Conservation (phyloP, 371 early-diverging fungal genomes). For the Actinomucor elegans region DNA sequence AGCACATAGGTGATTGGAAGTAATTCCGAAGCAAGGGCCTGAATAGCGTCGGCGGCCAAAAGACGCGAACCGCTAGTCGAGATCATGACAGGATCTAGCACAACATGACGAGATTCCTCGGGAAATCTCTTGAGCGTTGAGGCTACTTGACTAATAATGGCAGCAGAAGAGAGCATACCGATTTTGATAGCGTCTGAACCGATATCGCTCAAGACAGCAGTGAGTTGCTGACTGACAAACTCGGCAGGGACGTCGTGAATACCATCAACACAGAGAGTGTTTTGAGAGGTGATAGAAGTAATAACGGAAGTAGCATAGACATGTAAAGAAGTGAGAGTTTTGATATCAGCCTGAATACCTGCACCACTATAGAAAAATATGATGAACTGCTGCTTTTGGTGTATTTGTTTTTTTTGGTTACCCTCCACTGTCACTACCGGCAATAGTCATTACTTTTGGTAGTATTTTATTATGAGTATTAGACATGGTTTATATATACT, state of each 20-base stretch:
- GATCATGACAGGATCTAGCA: conserved; percentile 89
- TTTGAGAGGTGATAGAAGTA: conserved; percentile 83
- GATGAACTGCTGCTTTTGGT: neutral
- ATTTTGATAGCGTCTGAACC: conserved; percentile 78
- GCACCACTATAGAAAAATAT: conserved; percentile 53
- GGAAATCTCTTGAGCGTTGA: conserved; percentile 41
- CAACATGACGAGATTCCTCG: conserved; percentile 36
- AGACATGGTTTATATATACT: no score
- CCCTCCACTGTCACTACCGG: conserved; percentile 69
- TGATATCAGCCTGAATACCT: conserved; percentile 88
- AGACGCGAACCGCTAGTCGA: conserved; percentile 72
- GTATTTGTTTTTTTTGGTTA: conserved; percentile 17
- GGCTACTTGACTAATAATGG: conserved; percentile 61
- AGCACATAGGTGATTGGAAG: conserved; percentile 71
- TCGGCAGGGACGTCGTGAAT: conserved; percentile 61
- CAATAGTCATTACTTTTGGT: conserved; percentile 55
- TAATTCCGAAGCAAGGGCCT: conserved; percentile 50
- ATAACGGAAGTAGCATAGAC: conserved; percentile 78
- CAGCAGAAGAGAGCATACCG: conserved; percentile 76
- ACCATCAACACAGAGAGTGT: conserved; percentile 75
- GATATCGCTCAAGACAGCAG: conserved; percentile 75
- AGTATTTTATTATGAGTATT: conserved; percentile 2
- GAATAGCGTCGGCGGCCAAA: conserved; percentile 62
- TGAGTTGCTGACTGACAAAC: conserved; percentile 72
- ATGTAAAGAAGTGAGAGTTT: conserved; percentile 74